A percentile compares a stretch with the other conserved stretches of the same genome.
phyloP scores from a whole-genome alignment of 208 protist species.

The Wallacemonas rigidus region DNA sequence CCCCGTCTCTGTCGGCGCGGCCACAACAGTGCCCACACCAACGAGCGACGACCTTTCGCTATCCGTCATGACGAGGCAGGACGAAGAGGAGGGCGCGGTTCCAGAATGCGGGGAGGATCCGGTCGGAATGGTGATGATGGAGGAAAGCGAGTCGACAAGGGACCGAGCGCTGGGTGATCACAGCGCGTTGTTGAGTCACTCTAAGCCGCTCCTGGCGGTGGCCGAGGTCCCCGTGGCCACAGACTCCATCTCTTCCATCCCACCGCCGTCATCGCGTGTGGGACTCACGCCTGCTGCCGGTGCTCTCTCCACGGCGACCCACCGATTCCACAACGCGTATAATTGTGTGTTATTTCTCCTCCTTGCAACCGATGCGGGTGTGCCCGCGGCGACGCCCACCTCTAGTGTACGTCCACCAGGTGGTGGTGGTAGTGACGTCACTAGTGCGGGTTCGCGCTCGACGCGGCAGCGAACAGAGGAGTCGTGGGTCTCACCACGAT shows the following conservation, averaged over 20 bases:
- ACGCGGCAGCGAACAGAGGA: background rate
- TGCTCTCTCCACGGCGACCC: conserved; percentile 35
- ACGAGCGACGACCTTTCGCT: background rate
- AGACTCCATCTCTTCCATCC: background rate
- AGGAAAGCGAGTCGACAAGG: too few species aligned
- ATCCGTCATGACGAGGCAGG: background rate
- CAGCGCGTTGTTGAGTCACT: too few species aligned
- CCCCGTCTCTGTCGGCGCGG: background rate
- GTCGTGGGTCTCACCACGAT: background rate
- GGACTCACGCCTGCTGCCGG: background rate
- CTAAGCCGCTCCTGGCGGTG: too few species aligned
- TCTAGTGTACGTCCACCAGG: background rate
- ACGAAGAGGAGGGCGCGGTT: background rate
- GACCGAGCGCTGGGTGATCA: too few species aligned
- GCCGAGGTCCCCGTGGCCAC: too few species aligned
- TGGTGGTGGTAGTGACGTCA: background rate
- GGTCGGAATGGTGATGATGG: too few species aligned
- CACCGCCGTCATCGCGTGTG: background rate
- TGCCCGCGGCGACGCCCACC: background rate
- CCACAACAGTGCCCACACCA: background rate
- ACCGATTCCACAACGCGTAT: conserved; percentile 79
- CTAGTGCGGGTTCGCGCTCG: background rate
- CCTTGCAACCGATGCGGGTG: conserved; percentile 10
- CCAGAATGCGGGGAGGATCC: too few species aligned
- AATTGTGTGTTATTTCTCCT: conserved; percentile 58